Conservation (phyloP, 441 rosid genomes). For the Codiaeum variegatum region DNA sequence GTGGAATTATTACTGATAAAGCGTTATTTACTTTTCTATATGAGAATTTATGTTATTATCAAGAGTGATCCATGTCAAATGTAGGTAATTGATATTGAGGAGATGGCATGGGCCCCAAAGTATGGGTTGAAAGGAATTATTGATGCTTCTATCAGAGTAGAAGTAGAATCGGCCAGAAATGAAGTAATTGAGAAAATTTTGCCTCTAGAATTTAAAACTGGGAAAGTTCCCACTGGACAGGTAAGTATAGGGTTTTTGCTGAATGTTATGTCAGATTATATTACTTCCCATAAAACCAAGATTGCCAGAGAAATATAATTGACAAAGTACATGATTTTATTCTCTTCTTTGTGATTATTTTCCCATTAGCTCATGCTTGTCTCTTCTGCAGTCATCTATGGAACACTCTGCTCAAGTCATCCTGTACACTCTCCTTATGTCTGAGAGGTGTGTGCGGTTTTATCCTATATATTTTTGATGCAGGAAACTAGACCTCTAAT, state of each 20-base stretch:
- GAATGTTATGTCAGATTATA: slow-evolving; percentile 5
- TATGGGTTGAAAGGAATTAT: slow-evolving; percentile 97
- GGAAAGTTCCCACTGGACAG: slow-evolving; percentile 80
- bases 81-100: slow-evolving; percentile 96
- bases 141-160: slow-evolving; percentile 86
- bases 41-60: background rate
- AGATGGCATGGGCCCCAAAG: slow-evolving; percentile 97
- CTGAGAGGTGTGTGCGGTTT: slow-evolving; percentile 66
- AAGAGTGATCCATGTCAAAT: slow-evolving; percentile 15
- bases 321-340: background rate
- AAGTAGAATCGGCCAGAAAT: slow-evolving; percentile 48
- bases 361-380: slow-evolving; percentile 16
- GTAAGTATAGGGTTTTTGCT: slow-evolving; percentile 36
- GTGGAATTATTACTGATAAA: background rate
- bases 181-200: slow-evolving; percentile 53
- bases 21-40: background rate
- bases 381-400: slow-evolving; percentile 34
- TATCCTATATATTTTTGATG: slow-evolving; percentile 19
- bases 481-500: background rate
- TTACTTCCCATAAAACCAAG: background rate
- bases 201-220: slow-evolving; percentile 96
- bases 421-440: slow-evolving; percentile 95
- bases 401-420: slow-evolving; percentile 98
- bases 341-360: slow-evolving; percentile 3
- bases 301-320: background rate